A percentile compares a stretch with the other conserved stretches of the same genome.
phyloP scores from a whole-genome alignment of 225 moss, liverwort and hornwort genomes.

The Physcomitrium patens region DNA sequence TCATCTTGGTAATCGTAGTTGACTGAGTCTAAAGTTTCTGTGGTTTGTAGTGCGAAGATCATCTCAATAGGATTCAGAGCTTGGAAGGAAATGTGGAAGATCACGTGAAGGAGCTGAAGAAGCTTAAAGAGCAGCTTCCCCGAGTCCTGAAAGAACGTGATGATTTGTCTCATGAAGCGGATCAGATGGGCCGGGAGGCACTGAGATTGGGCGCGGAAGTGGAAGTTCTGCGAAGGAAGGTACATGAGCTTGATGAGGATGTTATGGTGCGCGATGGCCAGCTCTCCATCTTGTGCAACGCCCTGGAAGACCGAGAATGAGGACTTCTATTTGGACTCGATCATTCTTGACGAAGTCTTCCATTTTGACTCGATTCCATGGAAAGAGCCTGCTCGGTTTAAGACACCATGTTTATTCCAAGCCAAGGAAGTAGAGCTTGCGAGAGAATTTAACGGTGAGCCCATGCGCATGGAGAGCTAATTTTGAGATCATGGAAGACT shows the following conservation, averaged over 20 bases:
- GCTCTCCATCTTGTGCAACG: constrained; percentile 71
- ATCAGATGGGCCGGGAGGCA: constrained; percentile 88
- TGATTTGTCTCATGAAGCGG: constrained; percentile 73
- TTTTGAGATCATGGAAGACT: too few relatives aligned
- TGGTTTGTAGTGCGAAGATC: constrained; percentile 58
- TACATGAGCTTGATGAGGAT: constrained; percentile 85
- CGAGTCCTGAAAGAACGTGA: constrained; percentile 71
- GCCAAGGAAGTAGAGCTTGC: too few relatives aligned
- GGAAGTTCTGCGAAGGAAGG: constrained; percentile 85
- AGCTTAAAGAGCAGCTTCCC: constrained; percentile 58
- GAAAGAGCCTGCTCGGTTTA: too few relatives aligned
- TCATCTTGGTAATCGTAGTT: background rate
- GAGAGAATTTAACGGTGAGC: too few relatives aligned
- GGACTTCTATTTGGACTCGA: background rate
- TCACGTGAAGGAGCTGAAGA: constrained; percentile 55
- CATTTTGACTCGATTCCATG: too few relatives aligned
- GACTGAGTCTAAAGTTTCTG: background rate
- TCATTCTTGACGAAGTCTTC: too few relatives aligned
- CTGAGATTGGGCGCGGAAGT: constrained; percentile 88
- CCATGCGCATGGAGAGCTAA: too few relatives aligned
- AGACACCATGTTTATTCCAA: too few relatives aligned
- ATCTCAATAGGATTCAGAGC: constrained; percentile 55
- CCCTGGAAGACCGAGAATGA: constrained; percentile 51
- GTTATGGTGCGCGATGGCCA: constrained; percentile 91
- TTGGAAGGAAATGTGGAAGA: constrained; percentile 63